phyloP scores from a whole-genome alignment of 1,284 basidiomycete species.

The Coriolopsis trogii region DNA sequence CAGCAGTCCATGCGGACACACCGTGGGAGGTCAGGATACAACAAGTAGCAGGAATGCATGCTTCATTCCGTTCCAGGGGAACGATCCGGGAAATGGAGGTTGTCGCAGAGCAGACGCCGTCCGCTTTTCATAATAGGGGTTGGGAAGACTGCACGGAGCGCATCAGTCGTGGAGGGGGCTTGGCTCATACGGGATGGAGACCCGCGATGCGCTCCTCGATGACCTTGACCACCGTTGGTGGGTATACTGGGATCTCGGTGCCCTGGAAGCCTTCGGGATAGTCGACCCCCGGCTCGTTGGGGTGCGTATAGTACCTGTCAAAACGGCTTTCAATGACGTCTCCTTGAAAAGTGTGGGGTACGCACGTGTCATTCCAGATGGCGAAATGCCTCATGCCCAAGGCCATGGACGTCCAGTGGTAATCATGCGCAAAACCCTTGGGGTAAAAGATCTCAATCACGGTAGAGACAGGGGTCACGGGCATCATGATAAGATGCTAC shows the following conservation, averaged over 20 bases:
- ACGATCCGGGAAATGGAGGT: too few species aligned
- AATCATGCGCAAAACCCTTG: slow-evolving; percentile 79
- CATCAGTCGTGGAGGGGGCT: not conserved
- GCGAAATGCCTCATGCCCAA: slow-evolving; percentile 77
- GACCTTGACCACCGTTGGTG: slow-evolving; percentile 52
- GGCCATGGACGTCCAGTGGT: slow-evolving; percentile 73
- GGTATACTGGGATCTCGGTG: slow-evolving; percentile 66
- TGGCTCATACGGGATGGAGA: slow-evolving; percentile 12
- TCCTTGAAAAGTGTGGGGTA: slow-evolving; percentile 16
- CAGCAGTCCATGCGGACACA: too few species aligned
- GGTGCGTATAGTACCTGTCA: slow-evolving; percentile 48
- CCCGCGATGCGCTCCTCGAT: slow-evolving; percentile 61
- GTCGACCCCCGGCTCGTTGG: slow-evolving; percentile 52
- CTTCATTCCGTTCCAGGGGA: too few species aligned
- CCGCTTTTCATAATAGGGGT: slow-evolving; percentile 2
- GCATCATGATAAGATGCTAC: slow-evolving; percentile 74
- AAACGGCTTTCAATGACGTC: too few species aligned
- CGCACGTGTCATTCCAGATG: slow-evolving; percentile 77
- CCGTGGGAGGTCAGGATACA: too few species aligned
- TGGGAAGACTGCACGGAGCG: not conserved
- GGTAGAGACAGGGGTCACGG: slow-evolving; percentile 61
- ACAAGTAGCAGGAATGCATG: not conserved
- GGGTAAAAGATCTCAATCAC: slow-evolving; percentile 86
- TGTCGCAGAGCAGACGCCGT: not conserved
- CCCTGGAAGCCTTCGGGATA: slow-evolving; percentile 84